Conservation (phyloP, 225 moss, liverwort and hornwort species). For the Sphagnum contortum region DNA sequence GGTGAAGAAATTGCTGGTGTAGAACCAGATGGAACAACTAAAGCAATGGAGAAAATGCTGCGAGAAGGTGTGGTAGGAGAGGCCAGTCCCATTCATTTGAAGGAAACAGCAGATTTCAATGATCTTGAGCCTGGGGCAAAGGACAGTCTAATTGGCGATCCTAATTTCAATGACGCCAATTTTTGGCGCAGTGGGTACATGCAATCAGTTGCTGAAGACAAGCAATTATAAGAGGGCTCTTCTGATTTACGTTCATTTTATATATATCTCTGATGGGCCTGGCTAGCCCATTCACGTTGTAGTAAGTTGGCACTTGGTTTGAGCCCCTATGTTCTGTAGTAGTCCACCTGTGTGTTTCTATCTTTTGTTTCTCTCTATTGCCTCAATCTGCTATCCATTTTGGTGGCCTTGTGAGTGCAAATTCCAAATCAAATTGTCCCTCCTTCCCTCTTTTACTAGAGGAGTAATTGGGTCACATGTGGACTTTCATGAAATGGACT, state of each 20-base stretch:
- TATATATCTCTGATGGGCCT: slow-evolving; percentile 31
- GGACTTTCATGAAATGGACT: no score
- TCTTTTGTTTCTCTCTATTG: slow-evolving; percentile 17
- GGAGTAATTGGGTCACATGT: no score
- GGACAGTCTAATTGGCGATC: slow-evolving; percentile 35
- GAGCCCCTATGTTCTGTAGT: slow-evolving; percentile 12
- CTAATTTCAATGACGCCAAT: slow-evolving; percentile 82
- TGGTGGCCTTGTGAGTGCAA: slow-evolving; percentile 24
- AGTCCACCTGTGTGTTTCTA: slow-evolving; percentile 15
- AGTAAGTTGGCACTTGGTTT: slow-evolving; percentile 17
- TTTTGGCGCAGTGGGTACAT: slow-evolving; percentile 89
- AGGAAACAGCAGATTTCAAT: slow-evolving; percentile 17
- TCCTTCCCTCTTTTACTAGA: slow-evolving; percentile 11
- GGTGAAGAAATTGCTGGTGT: slow-evolving; percentile 49
- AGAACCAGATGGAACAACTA: slow-evolving; percentile 71
- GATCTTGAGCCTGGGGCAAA: slow-evolving; percentile 22
- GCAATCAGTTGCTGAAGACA: slow-evolving; percentile 52
- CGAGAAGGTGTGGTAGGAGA: slow-evolving; percentile 95
- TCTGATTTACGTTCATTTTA: slow-evolving; percentile 15
- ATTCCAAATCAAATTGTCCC: slow-evolving; percentile 21
- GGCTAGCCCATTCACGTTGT: slow-evolving; percentile 19
- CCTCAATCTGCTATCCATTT: slow-evolving; percentile 33
- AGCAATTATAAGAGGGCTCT: slow-evolving; percentile 31
- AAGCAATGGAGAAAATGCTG: slow-evolving; percentile 91
- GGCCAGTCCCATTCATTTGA: slow-evolving; percentile 59